Evolutionary conservation across 148 eudicot species (phyloP), one percentile per base, ranked within the genome.

Genomic region (Rhododendron ovatum): DNA sequence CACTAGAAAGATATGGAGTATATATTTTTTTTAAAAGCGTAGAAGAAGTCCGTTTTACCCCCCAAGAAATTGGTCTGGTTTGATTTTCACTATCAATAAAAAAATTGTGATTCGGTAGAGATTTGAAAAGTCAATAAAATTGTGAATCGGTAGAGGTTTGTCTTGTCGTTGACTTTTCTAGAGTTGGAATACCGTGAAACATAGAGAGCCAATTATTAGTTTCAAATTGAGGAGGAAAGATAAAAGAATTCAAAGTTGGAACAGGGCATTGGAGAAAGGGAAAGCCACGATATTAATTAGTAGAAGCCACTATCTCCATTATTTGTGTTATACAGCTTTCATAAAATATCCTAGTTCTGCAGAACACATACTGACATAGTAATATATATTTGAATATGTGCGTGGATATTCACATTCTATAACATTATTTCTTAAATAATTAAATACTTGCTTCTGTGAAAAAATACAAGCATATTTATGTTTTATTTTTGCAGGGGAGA

Each of bases 401-500:
- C 22, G 24, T 55, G 61, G 61, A 55, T 55, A 55, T 55, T 55
- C 61, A 17, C 61, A 18, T 55, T 18, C 61, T 15, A 55, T 55
- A 17, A 55, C 22, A 51, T 51, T 51, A 51, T 39, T 75, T 75
- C 1, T 63, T 24, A 55, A 55, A 4, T 17, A 55, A 24, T 15
- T 17, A 55, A 55, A 4, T 17, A 55, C 61, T 15, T 17, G 24
- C 22, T 63, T 22, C 26, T 7, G 1, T 63, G 0, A 63, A 26
- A n/a, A 10, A 26, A 55, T 12, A 69, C 26, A 20, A 2, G 4
- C 13, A 17, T 2, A 17, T 2, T 77, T 2, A 43, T 3, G 7
- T 35, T 37, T 37, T 69, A 9, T 41, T 12, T 82, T 76, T 28
- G 24, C 88, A 90, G 91, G 88, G 91, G 91, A 17, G 91, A 90